Evolutionary conservation across 192 early-diverging fungal species (phyloP).

Genomic region (Coemansia sp.): DNA sequence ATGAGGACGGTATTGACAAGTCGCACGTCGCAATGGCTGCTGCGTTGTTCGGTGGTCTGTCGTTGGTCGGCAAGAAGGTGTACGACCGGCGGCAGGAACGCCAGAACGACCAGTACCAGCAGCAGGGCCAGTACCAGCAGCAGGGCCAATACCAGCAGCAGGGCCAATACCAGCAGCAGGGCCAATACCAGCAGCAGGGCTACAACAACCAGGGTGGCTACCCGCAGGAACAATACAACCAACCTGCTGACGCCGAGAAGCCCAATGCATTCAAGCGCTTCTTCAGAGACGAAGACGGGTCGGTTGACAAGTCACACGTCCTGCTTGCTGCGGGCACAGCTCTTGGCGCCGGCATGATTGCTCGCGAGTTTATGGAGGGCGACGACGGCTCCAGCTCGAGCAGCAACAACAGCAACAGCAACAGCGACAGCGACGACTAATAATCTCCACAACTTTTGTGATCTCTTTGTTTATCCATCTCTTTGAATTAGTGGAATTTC

Average conservation of each 20-base stretch:
- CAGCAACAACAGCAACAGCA: slow-evolving; percentile 1
- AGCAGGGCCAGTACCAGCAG: slow-evolving; percentile 6
- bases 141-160: not conserved
- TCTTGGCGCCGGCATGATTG: slow-evolving; percentile 4
- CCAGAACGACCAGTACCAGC: slow-evolving; percentile 5
- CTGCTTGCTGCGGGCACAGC: slow-evolving; percentile 5
- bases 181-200: not conserved
- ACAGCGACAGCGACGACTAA: not conserved
- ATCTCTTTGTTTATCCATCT: not conserved
- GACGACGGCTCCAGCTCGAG: slow-evolving; percentile 3
- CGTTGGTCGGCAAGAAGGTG: slow-evolving; percentile 22
- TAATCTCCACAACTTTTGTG: not conserved
- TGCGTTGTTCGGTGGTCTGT: slow-evolving; percentile 12
- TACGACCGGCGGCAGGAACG: slow-evolving; percentile 27
- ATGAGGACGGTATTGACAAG: slow-evolving; percentile 38
- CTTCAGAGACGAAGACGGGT: slow-evolving; percentile 29
- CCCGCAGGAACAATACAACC: slow-evolving; percentile 5
- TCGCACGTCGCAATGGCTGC: slow-evolving; percentile 23
- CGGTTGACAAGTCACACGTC: slow-evolving; percentile 20
- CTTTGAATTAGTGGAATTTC: too few relatives aligned
- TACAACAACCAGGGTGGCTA: slow-evolving; percentile 4
- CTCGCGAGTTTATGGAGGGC: slow-evolving; percentile 14
- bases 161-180: too few relatives aligned
- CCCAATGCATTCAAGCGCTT: slow-evolving; percentile 12
- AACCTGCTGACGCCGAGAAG: not conserved